Base-by-base conservation (phyloP, 2,329 filamentous ascomycete genomes). In the Zasmidium angulare region DNA sequence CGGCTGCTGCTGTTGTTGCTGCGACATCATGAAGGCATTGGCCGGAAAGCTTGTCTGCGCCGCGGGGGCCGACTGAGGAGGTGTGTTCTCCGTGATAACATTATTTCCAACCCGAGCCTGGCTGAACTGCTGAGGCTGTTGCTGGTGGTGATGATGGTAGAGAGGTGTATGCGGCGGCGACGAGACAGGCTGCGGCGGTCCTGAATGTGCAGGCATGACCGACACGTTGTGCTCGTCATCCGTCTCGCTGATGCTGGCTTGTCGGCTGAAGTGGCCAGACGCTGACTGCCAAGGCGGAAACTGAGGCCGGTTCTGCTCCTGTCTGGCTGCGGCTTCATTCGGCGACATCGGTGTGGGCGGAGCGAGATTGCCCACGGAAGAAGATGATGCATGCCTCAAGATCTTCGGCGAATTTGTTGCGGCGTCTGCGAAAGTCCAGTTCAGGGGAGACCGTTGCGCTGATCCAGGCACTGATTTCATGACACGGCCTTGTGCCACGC, bases 321-420 rank as follows among this genome's bases (percentile, higher is more conserved):
- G 54, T 24, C 63, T 69, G 64, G 63, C 50, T 21, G 31, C 21
- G n/a, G 31, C 68, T 49, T 77, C 75, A 50, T 70, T 74, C 10
- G 79, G 79, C 21, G 79, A 81, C 56, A 80, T 63, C 2, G 79
- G 79, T 11, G 79, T 81, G 2, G 78, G 79, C 20, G 79, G 79
- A 21, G 78, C 79, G 20, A 81, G 70, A 63, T 71, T 79, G 23
- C 73, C 75, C 24, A 69, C 69, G 19, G 65, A 59, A 19, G 64
- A 62, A 9, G 60, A 61, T 4, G 61, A 75, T 62, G 56, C 71
- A 54, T 78, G 72, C 20, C 77, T 73, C 9, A 72, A 69, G 52
- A 77, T 77, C 53, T 77, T 78, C 12, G 78, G 77, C 12, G 77
- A 80, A n/a, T 75, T 74, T 59, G 78, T 77, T 2, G 53, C 43